phyloP scores from a whole-genome alignment of 164 flowering plant species.

The Echeveria elegans region DNA sequence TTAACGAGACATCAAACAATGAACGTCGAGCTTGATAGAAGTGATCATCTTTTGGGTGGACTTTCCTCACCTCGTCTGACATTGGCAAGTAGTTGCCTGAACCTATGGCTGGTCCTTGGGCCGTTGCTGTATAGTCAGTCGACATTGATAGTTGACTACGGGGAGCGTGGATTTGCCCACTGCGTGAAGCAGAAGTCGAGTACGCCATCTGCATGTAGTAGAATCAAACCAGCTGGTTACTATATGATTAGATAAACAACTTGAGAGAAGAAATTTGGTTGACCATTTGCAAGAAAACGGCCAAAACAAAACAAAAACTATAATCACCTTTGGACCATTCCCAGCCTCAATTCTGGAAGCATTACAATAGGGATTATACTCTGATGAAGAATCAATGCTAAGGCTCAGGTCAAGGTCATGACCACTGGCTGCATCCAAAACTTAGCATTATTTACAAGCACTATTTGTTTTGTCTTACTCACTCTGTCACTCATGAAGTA shows the following conservation, averaged over 20 bases:
- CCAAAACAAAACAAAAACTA: no score
- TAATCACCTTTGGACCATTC: neutral
- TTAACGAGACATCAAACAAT: neutral
- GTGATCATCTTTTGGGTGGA: neutral
- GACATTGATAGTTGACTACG: neutral
- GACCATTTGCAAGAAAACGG: no score
- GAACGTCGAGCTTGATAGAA: neutral
- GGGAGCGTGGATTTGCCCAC: neutral
- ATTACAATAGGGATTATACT: neutral
- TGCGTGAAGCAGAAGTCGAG: neutral
- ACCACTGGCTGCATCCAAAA: constrained; percentile 4
- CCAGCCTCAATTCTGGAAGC: neutral
- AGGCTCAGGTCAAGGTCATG: constrained; percentile 8
- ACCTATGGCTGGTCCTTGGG: neutral
- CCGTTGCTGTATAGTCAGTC: neutral
- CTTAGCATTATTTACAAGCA: neutral
- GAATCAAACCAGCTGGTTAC: neutral
- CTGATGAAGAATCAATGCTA: constrained; percentile 1
- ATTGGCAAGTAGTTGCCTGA: constrained; percentile 1
- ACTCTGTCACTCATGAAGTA: neutral
- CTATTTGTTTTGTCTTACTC: neutral
- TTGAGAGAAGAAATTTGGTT: no score
- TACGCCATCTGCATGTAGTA: neutral
- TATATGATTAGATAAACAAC: neutral
- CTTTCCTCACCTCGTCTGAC: neutral